phyloP scores from a whole-genome alignment of 148 eudicot species.

The Silene uniflora region DNA sequence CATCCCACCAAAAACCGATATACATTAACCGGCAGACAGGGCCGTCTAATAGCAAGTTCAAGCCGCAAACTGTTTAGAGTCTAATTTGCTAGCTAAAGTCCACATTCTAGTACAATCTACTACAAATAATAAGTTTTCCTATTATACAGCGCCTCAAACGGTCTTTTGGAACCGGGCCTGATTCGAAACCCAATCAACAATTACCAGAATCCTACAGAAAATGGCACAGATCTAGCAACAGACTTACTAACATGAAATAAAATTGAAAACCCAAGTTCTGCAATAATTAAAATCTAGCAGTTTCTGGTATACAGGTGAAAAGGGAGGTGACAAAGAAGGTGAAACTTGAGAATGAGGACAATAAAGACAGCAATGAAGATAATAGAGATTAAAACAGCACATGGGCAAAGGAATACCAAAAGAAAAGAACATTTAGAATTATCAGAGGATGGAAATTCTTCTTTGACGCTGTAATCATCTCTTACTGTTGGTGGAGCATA shows the following conservation, averaged over 20 bases:
- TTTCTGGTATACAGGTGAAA: constrained; percentile 41
- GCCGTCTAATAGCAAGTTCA: no score
- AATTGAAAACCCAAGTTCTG: not conserved
- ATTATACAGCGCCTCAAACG: no score
- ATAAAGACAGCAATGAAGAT: constrained; percentile 50
- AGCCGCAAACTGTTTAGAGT: no score
- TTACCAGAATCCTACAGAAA: no score
- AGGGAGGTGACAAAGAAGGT: constrained; percentile 20
- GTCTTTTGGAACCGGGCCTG: no score
- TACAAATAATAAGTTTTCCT: no score
- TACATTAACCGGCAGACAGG: no score
- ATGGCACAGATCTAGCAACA: not conserved
- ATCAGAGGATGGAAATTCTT: constrained; percentile 14
- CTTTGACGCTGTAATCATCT: constrained; percentile 33
- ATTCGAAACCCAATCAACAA: no score
- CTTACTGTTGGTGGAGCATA: constrained; percentile 30
- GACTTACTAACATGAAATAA: not conserved
- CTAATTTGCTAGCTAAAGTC: no score
- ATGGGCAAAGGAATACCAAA: constrained; percentile 68
- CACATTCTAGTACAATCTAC: no score
- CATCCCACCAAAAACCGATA: no score
- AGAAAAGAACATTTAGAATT: constrained; percentile 23
- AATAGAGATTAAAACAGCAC: constrained; percentile 49
- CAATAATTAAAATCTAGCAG: constrained; percentile 29
- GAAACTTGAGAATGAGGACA: constrained; percentile 38